Evolutionary conservation across 495 filamentous ascomycete species (phyloP).

Genomic region (Chaetomium cochliodes): DNA sequence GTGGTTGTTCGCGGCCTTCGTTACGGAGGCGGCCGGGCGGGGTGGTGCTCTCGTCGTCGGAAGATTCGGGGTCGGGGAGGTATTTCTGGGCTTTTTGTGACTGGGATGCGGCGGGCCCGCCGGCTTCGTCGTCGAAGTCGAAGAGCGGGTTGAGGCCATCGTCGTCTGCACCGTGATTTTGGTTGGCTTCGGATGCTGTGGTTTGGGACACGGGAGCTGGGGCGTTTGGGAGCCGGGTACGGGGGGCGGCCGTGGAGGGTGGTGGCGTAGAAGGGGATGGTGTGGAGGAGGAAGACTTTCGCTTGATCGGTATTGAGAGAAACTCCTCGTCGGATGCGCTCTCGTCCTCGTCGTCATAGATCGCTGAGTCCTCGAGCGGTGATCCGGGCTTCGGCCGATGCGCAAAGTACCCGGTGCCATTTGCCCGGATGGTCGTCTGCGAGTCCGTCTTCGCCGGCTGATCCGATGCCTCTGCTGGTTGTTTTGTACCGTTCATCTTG

Average conservation of each 20-base stretch:
- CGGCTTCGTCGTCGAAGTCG: conserved; percentile 32
- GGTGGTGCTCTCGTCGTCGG: conserved; percentile 27
- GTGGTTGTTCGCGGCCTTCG: background rate
- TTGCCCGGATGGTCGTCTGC: conserved; percentile 24
- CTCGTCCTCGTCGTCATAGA: conserved; percentile 28
- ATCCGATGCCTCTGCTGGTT: background rate
- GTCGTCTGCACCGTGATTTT: conserved; percentile 9
- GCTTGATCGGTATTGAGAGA: conserved; percentile 35
- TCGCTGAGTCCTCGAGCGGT: conserved; percentile 25
- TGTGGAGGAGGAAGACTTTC: conserved; percentile 23
- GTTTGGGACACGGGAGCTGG: background rate
- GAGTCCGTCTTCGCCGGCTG: conserved; percentile 22
- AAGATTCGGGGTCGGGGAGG: conserved; percentile 19
- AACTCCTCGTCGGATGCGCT: conserved; percentile 35
- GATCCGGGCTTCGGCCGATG: conserved; percentile 17
- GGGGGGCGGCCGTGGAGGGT: conserved; percentile 8
- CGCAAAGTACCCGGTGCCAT: background rate
- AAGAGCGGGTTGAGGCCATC: conserved; percentile 32
- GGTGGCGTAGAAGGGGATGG: too few relatives aligned
- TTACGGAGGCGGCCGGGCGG: conserved; percentile 5
- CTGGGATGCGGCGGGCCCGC: background rate
- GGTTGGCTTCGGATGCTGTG: background rate
- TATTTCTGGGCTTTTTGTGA: conserved; percentile 22
- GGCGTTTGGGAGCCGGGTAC: conserved; percentile 19
- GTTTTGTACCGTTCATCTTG: conserved; percentile 29